A percentile compares a stretch with the other conserved stretches of the same genome.
phyloP scores from a whole-genome alignment of 129 eudicot genomes.

The Sambucus nigra region DNA sequence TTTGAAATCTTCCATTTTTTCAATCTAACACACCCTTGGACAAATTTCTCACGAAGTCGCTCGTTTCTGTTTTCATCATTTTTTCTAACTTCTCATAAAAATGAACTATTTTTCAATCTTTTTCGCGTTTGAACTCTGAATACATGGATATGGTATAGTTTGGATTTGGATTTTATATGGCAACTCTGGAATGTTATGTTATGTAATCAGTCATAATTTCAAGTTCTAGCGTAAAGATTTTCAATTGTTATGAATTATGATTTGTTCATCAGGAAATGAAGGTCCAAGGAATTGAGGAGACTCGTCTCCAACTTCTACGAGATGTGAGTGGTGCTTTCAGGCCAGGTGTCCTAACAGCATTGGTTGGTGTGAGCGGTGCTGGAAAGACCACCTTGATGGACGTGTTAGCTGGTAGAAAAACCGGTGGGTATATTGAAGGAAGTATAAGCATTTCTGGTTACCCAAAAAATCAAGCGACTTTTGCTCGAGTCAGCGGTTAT shows the following conservation, averaged over 20 bases:
- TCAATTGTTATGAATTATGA: background rate
- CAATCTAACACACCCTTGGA: too few species aligned
- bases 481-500: conserved; percentile 67
- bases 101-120: too few species aligned
- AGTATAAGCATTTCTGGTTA: conserved; percentile 55
- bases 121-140: too few species aligned
- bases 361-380: conserved; percentile 81
- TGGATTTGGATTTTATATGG: too few species aligned
- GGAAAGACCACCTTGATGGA: conserved; percentile 87
- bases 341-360: conserved; percentile 69
- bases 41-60: too few species aligned
- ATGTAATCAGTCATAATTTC: background rate
- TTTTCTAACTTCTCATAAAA: too few species aligned
- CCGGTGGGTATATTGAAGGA: conserved; percentile 73
- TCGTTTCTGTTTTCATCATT: too few species aligned
- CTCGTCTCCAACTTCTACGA: conserved; percentile 44
- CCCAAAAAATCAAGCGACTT: conserved; percentile 59
- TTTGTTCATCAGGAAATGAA: conserved; percentile 53
- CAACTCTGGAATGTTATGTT: too few species aligned
- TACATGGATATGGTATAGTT: too few species aligned
- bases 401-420: conserved; percentile 74
- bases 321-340: conserved; percentile 67
- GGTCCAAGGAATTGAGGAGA: conserved; percentile 52
- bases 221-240: background rate
- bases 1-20: too few species aligned